Percentiles rank a stretch among this genome's conserved stretches.
phyloP scores from a whole-genome alignment of 148 eudicot species.

The Rhododendron molle region DNA sequence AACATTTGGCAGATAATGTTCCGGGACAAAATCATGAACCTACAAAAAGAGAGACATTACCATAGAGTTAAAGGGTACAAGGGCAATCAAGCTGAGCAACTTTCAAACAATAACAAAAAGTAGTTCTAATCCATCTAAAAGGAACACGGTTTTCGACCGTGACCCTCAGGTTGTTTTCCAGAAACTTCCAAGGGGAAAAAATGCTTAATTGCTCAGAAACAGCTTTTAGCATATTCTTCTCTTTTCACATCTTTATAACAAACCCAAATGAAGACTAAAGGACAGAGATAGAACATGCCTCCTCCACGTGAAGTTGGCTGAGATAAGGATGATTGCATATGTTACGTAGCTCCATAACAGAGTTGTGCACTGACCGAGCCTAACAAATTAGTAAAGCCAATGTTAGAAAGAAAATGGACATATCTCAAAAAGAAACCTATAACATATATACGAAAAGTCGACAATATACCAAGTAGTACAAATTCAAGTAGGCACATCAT shows the following conservation, averaged over 20 bases:
- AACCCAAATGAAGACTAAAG: constrained; percentile 7
- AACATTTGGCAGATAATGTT: constrained; percentile 82
- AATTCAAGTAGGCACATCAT: not conserved
- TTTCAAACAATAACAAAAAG: not conserved
- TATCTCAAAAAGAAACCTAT: not conserved
- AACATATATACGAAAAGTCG: not conserved
- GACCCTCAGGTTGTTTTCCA: not conserved
- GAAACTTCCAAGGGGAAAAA: not conserved
- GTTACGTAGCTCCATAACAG: constrained; percentile 98
- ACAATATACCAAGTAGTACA: no score
- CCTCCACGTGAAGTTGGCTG: constrained; percentile 88
- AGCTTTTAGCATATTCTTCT: constrained; percentile 3
- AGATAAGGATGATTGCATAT: constrained; percentile 99
- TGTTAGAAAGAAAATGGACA: not conserved
- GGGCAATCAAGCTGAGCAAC: not conserved
- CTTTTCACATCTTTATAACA: not conserved
- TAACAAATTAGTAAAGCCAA: constrained; percentile 22
- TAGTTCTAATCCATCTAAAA: constrained; percentile 8
- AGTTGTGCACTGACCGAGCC: constrained; percentile 93
- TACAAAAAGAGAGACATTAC: constrained; percentile 20
- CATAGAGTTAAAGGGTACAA: not conserved
- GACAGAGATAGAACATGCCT: constrained; percentile 40
- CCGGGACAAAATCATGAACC: constrained; percentile 80
- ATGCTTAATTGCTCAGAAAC: not conserved
- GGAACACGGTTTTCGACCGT: not conserved